These are phyloP conservation scores for Delphinella strobiligena DNA, from an alignment of 2,329 filamentous ascomycete species.

Conservation along the genomic window DNA sequence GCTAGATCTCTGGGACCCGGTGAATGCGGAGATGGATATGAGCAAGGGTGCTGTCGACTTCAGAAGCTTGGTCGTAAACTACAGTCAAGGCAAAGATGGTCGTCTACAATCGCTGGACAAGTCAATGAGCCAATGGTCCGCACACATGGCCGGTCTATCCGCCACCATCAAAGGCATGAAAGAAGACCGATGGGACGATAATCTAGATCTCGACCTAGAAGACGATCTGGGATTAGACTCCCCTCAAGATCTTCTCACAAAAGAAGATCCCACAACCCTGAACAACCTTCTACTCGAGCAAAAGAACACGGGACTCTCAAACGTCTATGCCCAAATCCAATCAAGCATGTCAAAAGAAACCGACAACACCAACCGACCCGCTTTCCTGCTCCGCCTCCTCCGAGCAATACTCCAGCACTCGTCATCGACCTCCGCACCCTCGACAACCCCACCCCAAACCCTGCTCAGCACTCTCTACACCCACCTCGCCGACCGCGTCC, in stretches of 20 bases:
- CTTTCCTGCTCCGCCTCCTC: slow-evolving; percentile 60
- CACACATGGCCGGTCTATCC: slow-evolving; percentile 56
- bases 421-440: slow-evolving; percentile 25
- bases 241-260: slow-evolving; percentile 51
- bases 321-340: slow-evolving; percentile 38
- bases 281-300: slow-evolving; percentile 24
- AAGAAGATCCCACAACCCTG: slow-evolving; percentile 56
- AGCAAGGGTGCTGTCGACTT: slow-evolving; percentile 38
- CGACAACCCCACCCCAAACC: slow-evolving; percentile 42
- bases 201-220: slow-evolving; percentile 51
- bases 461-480: slow-evolving; percentile 55
- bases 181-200: slow-evolving; percentile 63
- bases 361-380: slow-evolving; percentile 34
- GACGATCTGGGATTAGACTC: slow-evolving; percentile 54
- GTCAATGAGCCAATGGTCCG: slow-evolving; percentile 60
- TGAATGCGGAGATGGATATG: slow-evolving; percentile 15
- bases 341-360: slow-evolving; percentile 13
- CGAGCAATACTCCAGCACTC: slow-evolving; percentile 60
- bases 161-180: slow-evolving; percentile 52
- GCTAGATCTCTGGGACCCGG: slow-evolving; percentile 16
- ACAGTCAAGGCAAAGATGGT: slow-evolving; percentile 60
- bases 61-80: slow-evolving; percentile 55
- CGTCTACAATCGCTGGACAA: slow-evolving; percentile 50
- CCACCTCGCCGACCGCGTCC: slow-evolving; percentile 44
- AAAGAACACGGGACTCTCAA: slow-evolving; percentile 42